Base-by-base conservation (phyloP, 1,284 basidiomycete genomes). In the Melampsora larici-populina region DNA sequence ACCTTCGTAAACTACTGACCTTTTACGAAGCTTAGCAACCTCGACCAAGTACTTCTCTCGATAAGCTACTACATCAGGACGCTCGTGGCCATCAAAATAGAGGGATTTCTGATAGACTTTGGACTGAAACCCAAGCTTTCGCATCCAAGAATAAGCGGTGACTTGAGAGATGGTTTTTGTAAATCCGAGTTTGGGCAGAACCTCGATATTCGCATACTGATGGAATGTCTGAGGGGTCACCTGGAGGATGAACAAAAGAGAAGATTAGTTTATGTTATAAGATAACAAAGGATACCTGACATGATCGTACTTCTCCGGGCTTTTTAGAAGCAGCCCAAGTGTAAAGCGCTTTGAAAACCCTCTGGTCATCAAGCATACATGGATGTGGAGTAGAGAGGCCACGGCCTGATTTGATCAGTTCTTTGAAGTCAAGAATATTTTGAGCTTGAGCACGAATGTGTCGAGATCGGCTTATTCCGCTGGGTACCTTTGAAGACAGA, bases 21-120 rank as follows among this genome's bases (percentile, higher is more conserved):
- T 49, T 51, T 65, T 66, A 6, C 63, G 2, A 26, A 51, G 65
- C 63, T 65, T 66, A n/a, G 4, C 17, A 26, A 63, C 55, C n/a
- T 71, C 58, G 18, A 36, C 13, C 18, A 71, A 58, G 58, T 72
- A 72, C n/a, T 43, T 64, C 29, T 72, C 48, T 64, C 60, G 48
- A n/a, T 36, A 24, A 2, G 21, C 5, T 21, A 63, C 60, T 15
- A 72, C 70, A 64, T 72, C 70, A 7, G 33, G 24, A 5, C 26
- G 60, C 55, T 71, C 21, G 36, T 71, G 70, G 21, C 70, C 70
- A 71, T 71, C 31, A 13, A 62, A 71, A 15, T 63, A 71, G 33
- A 71, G 51, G 5, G 58, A 71, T 29, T 71, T 71, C 6, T 31
- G 31, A n/a, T 43, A 71, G 36, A 46, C 58, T 26, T 71, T 29